Base-by-base conservation (phyloP, 1,139 yeast genomes). In the Candida albicans region DNA sequence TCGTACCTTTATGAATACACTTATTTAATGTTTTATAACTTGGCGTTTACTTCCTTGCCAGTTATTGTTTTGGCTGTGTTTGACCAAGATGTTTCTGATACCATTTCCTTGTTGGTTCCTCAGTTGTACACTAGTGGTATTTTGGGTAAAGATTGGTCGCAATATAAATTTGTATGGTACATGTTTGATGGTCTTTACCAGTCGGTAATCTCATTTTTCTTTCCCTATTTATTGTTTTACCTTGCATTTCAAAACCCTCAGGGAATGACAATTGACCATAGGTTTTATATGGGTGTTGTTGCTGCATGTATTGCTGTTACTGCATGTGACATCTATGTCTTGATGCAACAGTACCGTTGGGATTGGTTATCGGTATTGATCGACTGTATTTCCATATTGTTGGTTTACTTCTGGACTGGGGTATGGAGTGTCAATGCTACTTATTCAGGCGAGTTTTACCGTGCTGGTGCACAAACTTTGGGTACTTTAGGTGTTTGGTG, bases 1-100 rank as follows among this genome's bases (percentile, higher is more conserved):
- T 72, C 84, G 1, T 81, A 81, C 54, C 72, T 80, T 50, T 81
- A 72, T 52, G 86, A 81, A 64, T 81, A 75, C 58, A 80, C 86
- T 35, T 79, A 67, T 51, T 73, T 81, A 68, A 80, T 79, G 83
- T 79, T 81, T 57, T 81, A 76, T 63, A 81, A 81, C 55, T 75
- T 81, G 72, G 84, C 84, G 2, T 81, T 80, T 53, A 81, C 86
- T 1, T 81, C 86, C 11, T 67, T 81, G 47, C 83, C 85, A 4
- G 81, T 81, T 35, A 79, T 80, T 48, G 73, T 79, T 42, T 61
- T 81, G 57, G 86, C 80, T 5, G 75, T 79, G 12, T 67, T 81
- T 44, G 86, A 81, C 57, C 86, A 81, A 55, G 86, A 81, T 62
- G 84, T 81, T 27, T 68, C 77, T 7, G 84, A 77, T 54, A 72